A percentile compares a stretch with the other conserved stretches of the same genome.
These are phyloP conservation scores for Candida tetrigidarum DNA, from an alignment of 1,139 yeast genomes.

Conservation along the genomic window DNA sequence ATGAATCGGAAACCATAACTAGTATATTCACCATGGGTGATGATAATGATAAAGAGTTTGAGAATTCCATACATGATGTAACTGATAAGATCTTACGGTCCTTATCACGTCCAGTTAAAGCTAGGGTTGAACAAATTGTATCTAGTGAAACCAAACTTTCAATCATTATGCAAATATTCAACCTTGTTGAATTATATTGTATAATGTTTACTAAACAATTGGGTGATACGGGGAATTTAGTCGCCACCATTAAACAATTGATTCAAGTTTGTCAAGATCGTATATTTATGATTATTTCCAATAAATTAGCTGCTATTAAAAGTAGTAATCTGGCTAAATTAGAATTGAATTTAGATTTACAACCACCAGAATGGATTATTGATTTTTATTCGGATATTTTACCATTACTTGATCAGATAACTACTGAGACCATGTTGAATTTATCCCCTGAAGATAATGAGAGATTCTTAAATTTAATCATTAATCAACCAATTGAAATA, in stretches of 20 bases:
- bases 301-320: conserved; percentile 45
- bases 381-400: conserved; percentile 57
- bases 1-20: conserved; percentile 79
- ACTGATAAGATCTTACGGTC: conserved; percentile 35
- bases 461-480: conserved; percentile 38
- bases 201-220: conserved; percentile 66
- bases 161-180: conserved; percentile 60
- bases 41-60: conserved; percentile 22
- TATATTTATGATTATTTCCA: conserved; percentile 41
- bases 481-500: conserved; percentile 54
- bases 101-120: conserved; percentile 44
- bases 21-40: conserved; percentile 36
- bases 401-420: conserved; percentile 50
- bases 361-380: conserved; percentile 77
- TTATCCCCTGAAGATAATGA: conserved; percentile 36
- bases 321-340: conserved; percentile 45
- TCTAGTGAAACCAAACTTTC: conserved; percentile 65
- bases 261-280: conserved; percentile 41
- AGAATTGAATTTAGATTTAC: conserved; percentile 51
- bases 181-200: conserved; percentile 66
- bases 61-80: conserved; percentile 34
- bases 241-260: conserved; percentile 30
- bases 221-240: conserved; percentile 20
- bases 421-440: conserved; percentile 42
- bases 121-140: conserved; percentile 68